Evolutionary conservation across 2,329 filamentous ascomycete species (phyloP).

Genomic region (Elsinoe perseae): DNA sequence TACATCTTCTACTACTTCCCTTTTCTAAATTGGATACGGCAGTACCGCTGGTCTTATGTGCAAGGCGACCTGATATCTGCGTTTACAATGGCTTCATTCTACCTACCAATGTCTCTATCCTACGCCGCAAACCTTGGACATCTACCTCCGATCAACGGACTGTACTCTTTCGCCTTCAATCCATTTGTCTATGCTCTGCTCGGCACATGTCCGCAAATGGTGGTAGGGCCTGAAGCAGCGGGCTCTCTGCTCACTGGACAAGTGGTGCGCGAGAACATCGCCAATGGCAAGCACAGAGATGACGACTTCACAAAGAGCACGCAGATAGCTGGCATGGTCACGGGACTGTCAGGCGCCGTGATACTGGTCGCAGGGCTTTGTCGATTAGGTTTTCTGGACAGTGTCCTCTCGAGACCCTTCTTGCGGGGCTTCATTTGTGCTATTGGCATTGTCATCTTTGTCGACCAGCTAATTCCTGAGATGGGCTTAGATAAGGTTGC

Average conservation of each 20-base stretch:
- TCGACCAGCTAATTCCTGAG: conserved; percentile 89
- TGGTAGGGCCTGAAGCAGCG: conserved; percentile 90
- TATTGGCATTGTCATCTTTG: conserved; percentile 90
- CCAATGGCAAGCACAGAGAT: conserved; percentile 55
- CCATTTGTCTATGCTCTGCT: conserved; percentile 85
- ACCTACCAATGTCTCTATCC: conserved; percentile 93
- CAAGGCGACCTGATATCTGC: conserved; percentile 82
- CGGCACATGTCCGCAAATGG: conserved; percentile 85
- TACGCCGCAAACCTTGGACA: conserved; percentile 88
- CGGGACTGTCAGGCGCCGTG: conserved; percentile 77
- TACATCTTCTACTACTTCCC: conserved; percentile 92
- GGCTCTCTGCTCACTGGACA: conserved; percentile 85
- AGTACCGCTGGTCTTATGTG: conserved; percentile 76
- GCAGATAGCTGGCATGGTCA: conserved; percentile 77
- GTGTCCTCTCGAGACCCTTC: conserved; percentile 86
- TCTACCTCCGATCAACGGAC: conserved; percentile 82
- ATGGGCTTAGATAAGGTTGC: conserved; percentile 66
- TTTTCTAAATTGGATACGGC: conserved; percentile 78
- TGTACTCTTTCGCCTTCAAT: conserved; percentile 91
- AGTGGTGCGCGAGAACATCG: conserved; percentile 71
- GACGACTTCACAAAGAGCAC: conserved; percentile 67
- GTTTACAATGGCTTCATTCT: conserved; percentile 95
- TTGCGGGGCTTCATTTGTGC: conserved; percentile 93
- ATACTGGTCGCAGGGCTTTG: conserved; percentile 82
- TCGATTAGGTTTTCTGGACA: conserved; percentile 85